Evolutionary conservation across 306 rosid species (phyloP).

Genomic region (Prinsepia uniflora): DNA sequence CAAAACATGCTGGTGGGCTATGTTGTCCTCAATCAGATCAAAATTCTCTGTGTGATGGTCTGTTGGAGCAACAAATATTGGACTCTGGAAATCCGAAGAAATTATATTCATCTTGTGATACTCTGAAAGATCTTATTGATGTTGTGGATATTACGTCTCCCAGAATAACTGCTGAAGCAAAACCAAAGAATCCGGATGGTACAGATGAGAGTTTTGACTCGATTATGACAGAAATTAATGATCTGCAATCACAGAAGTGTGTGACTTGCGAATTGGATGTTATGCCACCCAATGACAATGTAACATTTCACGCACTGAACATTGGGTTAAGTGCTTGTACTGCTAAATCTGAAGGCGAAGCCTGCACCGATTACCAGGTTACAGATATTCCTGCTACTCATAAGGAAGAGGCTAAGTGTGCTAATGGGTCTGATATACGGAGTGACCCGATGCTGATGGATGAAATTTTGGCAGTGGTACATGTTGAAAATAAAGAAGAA

Average conservation of each 20-base stretch:
- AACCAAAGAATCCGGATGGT: slow-evolving; percentile 12
- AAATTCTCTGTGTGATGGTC: slow-evolving; percentile 27
- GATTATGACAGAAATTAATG: slow-evolving; percentile 24
- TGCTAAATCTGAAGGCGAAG: slow-evolving; percentile 30
- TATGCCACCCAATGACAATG: slow-evolving; percentile 22
- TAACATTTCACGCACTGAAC: slow-evolving; percentile 14
- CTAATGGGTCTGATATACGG: slow-evolving; percentile 26
- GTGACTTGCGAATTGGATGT: slow-evolving; percentile 20
- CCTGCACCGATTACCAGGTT: slow-evolving; percentile 19
- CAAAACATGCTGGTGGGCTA: slow-evolving; percentile 25
- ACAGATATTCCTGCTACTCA: slow-evolving; percentile 21
- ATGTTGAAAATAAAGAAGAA: slow-evolving; percentile 28
- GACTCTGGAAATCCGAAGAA: slow-evolving; percentile 14
- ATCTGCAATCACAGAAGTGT: slow-evolving; percentile 22
- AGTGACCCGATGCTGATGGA: slow-evolving; percentile 17
- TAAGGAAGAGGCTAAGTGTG: slow-evolving; percentile 21
- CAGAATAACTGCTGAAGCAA: slow-evolving; percentile 20
- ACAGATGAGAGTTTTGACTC: slow-evolving; percentile 18
- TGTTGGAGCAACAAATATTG: slow-evolving; percentile 15
- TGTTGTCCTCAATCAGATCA: slow-evolving; percentile 27
- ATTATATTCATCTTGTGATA: slow-evolving; percentile 17
- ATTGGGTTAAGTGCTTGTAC: slow-evolving; percentile 19
- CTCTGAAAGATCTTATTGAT: slow-evolving; percentile 22
- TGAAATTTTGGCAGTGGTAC: slow-evolving; percentile 26
- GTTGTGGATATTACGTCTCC: slow-evolving; percentile 23